A percentile compares a stretch with the other conserved stretches of the same genome.
These are phyloP conservation scores for Penicillium macrosclerotiorum DNA, from an alignment of 495 filamentous ascomycete genomes.

Conservation along the genomic window DNA sequence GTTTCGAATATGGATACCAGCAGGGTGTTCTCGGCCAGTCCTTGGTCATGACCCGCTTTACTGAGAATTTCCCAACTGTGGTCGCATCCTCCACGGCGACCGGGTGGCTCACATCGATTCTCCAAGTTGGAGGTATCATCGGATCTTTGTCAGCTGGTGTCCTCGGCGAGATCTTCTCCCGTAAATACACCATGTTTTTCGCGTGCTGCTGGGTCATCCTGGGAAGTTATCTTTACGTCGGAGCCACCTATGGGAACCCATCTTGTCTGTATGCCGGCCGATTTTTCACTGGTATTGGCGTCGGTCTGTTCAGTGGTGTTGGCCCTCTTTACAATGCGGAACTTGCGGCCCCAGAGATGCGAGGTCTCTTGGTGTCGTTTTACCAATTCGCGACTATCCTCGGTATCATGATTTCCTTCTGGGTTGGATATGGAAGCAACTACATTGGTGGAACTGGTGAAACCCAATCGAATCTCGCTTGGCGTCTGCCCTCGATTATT, in stretches of 20 bases:
- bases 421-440: conserved; percentile 63
- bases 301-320: conserved; percentile 57
- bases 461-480: conserved; percentile 38
- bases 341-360: conserved; percentile 71
- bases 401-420: conserved; percentile 68
- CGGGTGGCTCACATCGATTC: conserved; percentile 52
- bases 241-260: conserved; percentile 55
- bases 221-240: conserved; percentile 53
- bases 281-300: conserved; percentile 65
- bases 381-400: conserved; percentile 86
- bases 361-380: conserved; percentile 69
- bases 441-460: conserved; percentile 39
- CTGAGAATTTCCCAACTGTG: conserved; percentile 41
- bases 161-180: conserved; percentile 61
- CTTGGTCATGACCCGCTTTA: conserved; percentile 43
- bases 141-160: conserved; percentile 60
- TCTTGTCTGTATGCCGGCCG: conserved; percentile 64
- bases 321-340: conserved; percentile 73
- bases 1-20: conserved; percentile 49
- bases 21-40: conserved; percentile 45
- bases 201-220: conserved; percentile 67
- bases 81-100: conserved; percentile 38
- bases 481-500: conserved; percentile 50
- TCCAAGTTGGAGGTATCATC: conserved; percentile 74
- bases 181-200: conserved; percentile 68